phyloP scores from a whole-genome alignment of 1,284 basidiomycete genomes.

The Chondrostereum purpureum region DNA sequence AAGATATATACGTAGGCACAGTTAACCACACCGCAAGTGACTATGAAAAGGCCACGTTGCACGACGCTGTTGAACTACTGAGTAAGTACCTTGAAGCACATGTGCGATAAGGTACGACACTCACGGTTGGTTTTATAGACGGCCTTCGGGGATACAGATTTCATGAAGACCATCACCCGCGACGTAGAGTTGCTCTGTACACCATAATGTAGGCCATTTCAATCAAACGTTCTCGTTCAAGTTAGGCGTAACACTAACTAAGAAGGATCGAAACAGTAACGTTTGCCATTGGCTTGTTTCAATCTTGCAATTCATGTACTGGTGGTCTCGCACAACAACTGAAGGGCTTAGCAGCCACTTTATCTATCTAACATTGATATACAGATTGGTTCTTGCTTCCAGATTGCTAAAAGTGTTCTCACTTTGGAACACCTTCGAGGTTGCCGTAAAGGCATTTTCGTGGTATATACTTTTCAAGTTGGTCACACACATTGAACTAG shows the following conservation, averaged over 20 bases:
- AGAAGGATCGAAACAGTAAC: neutral
- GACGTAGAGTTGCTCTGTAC: constrained; percentile 8
- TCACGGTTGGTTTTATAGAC: constrained; percentile 7
- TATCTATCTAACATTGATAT: neutral
- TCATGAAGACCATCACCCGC: constrained; percentile 13
- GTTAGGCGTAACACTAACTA: neutral
- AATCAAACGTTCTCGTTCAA: neutral
- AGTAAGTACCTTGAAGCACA: constrained; percentile 4
- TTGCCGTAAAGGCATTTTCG: no score
- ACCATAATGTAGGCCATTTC: constrained; percentile 5
- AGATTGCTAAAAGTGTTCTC: neutral
- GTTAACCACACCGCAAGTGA: constrained; percentile 10
- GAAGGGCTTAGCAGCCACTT: neutral
- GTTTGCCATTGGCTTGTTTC: neutral
- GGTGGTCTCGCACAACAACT: neutral
- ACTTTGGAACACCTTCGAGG: neutral
- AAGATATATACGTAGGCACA: neutral
- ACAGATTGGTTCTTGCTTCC: neutral
- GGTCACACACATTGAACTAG: neutral
- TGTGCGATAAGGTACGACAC: neutral
- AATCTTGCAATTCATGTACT: constrained; percentile 1
- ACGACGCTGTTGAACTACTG: constrained; percentile 11
- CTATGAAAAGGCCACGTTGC: constrained; percentile 7
- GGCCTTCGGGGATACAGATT: constrained; percentile 14
- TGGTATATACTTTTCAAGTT: neutral